Percentiles rank a stretch among this genome's conserved stretches.
Conservation (phyloP, 345 rosid genomes). For the Moringa oleifera region DNA sequence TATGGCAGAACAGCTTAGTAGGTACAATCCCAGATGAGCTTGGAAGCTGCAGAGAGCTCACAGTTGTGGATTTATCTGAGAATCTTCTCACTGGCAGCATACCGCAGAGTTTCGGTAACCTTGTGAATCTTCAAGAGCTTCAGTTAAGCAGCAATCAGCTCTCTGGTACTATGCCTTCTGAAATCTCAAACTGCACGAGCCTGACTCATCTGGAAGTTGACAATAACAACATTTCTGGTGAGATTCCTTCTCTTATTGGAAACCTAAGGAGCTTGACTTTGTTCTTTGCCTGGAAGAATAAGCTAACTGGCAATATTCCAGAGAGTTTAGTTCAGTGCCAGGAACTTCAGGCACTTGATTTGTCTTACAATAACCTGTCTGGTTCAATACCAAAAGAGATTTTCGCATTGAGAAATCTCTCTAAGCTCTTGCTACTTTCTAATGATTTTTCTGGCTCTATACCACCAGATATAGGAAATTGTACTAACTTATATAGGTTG, state of each 20-base stretch:
- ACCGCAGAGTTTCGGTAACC: slow-evolving; percentile 73
- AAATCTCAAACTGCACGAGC: slow-evolving; percentile 58
- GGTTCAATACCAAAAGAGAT: slow-evolving; percentile 67
- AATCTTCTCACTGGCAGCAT: slow-evolving; percentile 76
- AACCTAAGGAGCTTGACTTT: slow-evolving; percentile 60
- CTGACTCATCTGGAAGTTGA: slow-evolving; percentile 76
- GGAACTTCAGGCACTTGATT: slow-evolving; percentile 85
- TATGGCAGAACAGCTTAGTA: slow-evolving; percentile 93
- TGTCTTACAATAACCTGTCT: slow-evolving; percentile 73
- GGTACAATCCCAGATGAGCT: slow-evolving; percentile 71
- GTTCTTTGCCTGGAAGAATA: slow-evolving; percentile 91
- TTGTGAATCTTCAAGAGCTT: slow-evolving; percentile 72
- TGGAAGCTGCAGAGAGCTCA: slow-evolving; percentile 60
- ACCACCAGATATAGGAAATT: slow-evolving; percentile 82
- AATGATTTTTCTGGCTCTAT: slow-evolving; percentile 72
- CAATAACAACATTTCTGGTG: slow-evolving; percentile 69
- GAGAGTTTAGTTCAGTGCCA: slow-evolving; percentile 55
- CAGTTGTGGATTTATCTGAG: slow-evolving; percentile 65
- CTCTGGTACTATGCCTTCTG: slow-evolving; percentile 68
- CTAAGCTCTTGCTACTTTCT: slow-evolving; percentile 72
- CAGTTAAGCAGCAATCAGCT: slow-evolving; percentile 87
- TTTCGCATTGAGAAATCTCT: slow-evolving; percentile 65
- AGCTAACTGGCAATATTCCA: slow-evolving; percentile 69
- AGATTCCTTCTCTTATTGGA: slow-evolving; percentile 62
- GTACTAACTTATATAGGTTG: slow-evolving; percentile 59